Evolutionary conservation across 805 yeast genomes (phyloP).

Genomic region (Metschnikowia amazonensis): DNA sequence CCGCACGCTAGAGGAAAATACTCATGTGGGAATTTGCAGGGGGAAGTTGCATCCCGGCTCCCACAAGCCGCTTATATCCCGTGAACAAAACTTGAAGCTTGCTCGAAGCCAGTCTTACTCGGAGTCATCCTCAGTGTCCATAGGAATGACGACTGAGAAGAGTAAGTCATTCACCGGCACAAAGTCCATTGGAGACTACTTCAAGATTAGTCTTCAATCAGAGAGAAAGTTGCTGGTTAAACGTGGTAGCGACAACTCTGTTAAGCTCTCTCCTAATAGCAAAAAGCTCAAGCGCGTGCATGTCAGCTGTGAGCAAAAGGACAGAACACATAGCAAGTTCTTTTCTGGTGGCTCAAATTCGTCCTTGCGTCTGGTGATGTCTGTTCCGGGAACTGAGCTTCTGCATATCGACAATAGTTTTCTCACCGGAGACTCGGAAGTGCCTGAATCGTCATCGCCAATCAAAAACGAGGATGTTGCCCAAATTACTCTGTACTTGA

Average conservation of each 20-base stretch:
- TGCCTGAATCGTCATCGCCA: slow-evolving; percentile 31
- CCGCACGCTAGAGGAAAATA: slow-evolving; percentile 35
- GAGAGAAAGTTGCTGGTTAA: slow-evolving; percentile 5
- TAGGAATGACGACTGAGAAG: neutral
- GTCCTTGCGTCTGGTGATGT: neutral
- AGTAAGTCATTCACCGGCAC: slow-evolving; percentile 11
- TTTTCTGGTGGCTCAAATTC: slow-evolving; percentile 4
- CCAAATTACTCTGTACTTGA: slow-evolving; percentile 11
- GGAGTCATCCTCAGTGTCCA: neutral
- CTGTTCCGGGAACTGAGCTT: neutral
- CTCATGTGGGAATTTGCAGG: slow-evolving; percentile 54
- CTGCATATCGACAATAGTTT: slow-evolving; percentile 8
- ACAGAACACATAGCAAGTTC: slow-evolving; percentile 17
- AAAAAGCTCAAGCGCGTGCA: slow-evolving; percentile 16
- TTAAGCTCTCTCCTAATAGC: slow-evolving; percentile 19
- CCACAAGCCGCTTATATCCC: slow-evolving; percentile 42
- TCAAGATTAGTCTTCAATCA: slow-evolving; percentile 6
- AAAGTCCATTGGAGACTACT: slow-evolving; percentile 15
- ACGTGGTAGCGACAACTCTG: slow-evolving; percentile 5
- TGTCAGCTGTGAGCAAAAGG: neutral
- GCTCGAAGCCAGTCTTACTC: slow-evolving; percentile 14
- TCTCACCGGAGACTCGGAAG: slow-evolving; percentile 29
- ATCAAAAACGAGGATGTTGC: slow-evolving; percentile 10
- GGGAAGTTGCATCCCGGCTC: slow-evolving; percentile 70
- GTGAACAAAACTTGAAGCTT: slow-evolving; percentile 39